These are phyloP conservation scores for Candida caryicola DNA, from an alignment of 805 yeast species.

Conservation along the genomic window DNA sequence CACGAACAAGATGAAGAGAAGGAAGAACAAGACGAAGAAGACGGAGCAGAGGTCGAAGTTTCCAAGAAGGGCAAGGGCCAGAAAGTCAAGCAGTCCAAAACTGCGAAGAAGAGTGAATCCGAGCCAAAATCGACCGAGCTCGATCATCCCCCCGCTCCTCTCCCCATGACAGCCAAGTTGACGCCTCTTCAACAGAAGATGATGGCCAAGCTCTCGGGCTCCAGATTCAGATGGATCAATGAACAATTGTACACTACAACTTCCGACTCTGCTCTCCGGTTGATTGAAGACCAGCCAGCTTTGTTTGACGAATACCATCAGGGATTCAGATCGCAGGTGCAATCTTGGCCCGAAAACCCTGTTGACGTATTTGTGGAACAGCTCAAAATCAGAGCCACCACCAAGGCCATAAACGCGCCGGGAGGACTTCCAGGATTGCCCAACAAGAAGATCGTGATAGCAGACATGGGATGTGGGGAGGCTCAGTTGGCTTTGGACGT, in stretches of 20 bases:
- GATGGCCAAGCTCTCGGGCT: slow-evolving; percentile 92
- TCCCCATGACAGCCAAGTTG: slow-evolving; percentile 41
- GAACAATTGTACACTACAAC: slow-evolving; percentile 90
- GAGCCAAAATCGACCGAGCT: slow-evolving; percentile 11
- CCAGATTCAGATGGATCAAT: slow-evolving; percentile 96
- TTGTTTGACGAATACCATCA: slow-evolving; percentile 92
- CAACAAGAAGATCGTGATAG: slow-evolving; percentile 69
- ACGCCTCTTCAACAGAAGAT: slow-evolving; percentile 92
- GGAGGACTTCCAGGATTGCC: slow-evolving; percentile 86
- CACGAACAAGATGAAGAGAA: slow-evolving; percentile 30
- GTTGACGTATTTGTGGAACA: slow-evolving; percentile 84
- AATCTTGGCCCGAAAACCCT: slow-evolving; percentile 98
- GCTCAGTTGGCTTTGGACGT: slow-evolving; percentile 80
- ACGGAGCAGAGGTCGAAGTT: slow-evolving; percentile 6
- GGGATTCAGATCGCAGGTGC: slow-evolving; percentile 93
- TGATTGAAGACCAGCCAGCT: slow-evolving; percentile 78
- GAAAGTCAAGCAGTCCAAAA: slow-evolving; percentile 2
- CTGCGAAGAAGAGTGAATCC: not conserved
- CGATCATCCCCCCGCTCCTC: slow-evolving; percentile 14
- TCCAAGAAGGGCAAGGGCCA: slow-evolving; percentile 3
- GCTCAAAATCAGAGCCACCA: slow-evolving; percentile 51
- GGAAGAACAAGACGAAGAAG: slow-evolving; percentile 21
- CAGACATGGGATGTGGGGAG: slow-evolving; percentile 99
- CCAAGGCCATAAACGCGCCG: slow-evolving; percentile 83
- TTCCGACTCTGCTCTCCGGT: slow-evolving; percentile 70